phyloP scores from a whole-genome alignment of 2,329 filamentous ascomycete genomes.

The Penicillium sp. region DNA sequence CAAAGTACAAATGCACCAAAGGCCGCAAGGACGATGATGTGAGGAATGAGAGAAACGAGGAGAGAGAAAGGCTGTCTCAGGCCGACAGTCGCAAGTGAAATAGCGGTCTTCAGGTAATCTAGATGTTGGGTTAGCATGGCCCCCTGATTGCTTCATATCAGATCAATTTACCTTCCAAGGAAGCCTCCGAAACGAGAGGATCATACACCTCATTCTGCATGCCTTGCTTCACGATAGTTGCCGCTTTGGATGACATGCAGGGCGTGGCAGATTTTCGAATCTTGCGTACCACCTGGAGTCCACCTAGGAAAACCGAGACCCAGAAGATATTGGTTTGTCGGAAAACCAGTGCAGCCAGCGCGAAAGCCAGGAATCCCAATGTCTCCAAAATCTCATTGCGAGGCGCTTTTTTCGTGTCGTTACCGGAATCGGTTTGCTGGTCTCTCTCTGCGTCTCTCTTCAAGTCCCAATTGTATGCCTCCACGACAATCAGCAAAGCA shows the following conservation, averaged over 20 bases:
- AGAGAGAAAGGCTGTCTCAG: conserved; percentile 45
- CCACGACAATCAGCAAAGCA: conserved; percentile 73
- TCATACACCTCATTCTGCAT: conserved; percentile 50
- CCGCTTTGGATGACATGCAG: conserved; percentile 29
- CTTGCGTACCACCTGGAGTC: conserved; percentile 43
- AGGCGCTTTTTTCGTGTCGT: neutral
- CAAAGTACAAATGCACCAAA: conserved; percentile 77
- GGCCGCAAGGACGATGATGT: conserved; percentile 60
- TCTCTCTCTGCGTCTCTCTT: conserved; percentile 27
- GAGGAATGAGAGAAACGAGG: conserved; percentile 48
- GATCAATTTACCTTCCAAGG: conserved; percentile 47
- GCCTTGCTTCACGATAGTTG: conserved; percentile 33
- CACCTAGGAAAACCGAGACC: conserved; percentile 60
- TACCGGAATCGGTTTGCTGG: conserved; percentile 24
- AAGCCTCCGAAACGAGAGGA: conserved; percentile 50
- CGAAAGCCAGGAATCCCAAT: conserved; percentile 54
- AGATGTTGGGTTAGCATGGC: conserved; percentile 26
- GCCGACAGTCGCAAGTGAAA: conserved; percentile 65
- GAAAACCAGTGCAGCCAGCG: conserved; percentile 69
- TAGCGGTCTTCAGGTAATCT: conserved; percentile 52
- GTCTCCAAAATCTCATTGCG: conserved; percentile 26
- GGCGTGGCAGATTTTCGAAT: conserved; percentile 32
- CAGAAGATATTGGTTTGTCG: conserved; percentile 97
- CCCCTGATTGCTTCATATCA: neutral
- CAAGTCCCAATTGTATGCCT: conserved; percentile 60